Percentiles rank a stretch among this genome's conserved stretches.
phyloP scores from a whole-genome alignment of 495 filamentous ascomycete genomes.

The Aeminium ludgeri region DNA sequence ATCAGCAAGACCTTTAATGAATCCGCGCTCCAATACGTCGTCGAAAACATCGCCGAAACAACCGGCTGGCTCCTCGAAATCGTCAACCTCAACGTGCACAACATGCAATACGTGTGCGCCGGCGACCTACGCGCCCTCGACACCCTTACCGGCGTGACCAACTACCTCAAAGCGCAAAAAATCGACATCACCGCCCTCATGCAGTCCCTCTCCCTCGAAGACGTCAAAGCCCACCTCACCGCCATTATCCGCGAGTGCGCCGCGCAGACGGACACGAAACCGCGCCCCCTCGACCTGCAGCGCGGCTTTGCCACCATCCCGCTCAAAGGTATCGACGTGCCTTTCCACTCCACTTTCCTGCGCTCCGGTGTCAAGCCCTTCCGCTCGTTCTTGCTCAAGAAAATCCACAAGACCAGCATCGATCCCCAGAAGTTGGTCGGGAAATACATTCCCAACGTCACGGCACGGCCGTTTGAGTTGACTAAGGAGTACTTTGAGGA shows the following conservation, averaged over 20 bases:
- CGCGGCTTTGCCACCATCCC: slow-evolving; percentile 95
- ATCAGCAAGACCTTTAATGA: slow-evolving; percentile 98
- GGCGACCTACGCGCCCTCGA: slow-evolving; percentile 93
- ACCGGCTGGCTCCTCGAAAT: slow-evolving; percentile 94
- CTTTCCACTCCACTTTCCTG: slow-evolving; percentile 97
- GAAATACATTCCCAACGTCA: slow-evolving; percentile 99
- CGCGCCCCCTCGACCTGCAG: slow-evolving; percentile 69
- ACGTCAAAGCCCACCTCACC: slow-evolving; percentile 67
- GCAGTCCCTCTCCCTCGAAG: slow-evolving; percentile 63
- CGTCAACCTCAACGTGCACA: slow-evolving; percentile 97
- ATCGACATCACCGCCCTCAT: slow-evolving; percentile 89
- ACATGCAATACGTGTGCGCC: slow-evolving; percentile 96
- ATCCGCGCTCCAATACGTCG: slow-evolving; percentile 84
- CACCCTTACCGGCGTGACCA: slow-evolving; percentile 77
- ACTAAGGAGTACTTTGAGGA: slow-evolving; percentile 99
- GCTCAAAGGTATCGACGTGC: slow-evolving; percentile 90
- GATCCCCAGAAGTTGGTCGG: slow-evolving; percentile 90
- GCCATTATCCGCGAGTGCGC: slow-evolving; percentile 74
- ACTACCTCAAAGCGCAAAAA: slow-evolving; percentile 88
- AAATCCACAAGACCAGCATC: slow-evolving; percentile 96
- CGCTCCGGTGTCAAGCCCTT: slow-evolving; percentile 97
- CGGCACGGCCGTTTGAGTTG: slow-evolving; percentile 82
- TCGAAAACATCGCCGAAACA: slow-evolving; percentile 77
- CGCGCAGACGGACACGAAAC: slow-evolving; percentile 71
- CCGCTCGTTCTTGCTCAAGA: slow-evolving; percentile 92